Evolutionary conservation across 805 yeast genomes (phyloP), one percentile per base, ranked within the genome.

Genomic region (Candida pini): DNA sequence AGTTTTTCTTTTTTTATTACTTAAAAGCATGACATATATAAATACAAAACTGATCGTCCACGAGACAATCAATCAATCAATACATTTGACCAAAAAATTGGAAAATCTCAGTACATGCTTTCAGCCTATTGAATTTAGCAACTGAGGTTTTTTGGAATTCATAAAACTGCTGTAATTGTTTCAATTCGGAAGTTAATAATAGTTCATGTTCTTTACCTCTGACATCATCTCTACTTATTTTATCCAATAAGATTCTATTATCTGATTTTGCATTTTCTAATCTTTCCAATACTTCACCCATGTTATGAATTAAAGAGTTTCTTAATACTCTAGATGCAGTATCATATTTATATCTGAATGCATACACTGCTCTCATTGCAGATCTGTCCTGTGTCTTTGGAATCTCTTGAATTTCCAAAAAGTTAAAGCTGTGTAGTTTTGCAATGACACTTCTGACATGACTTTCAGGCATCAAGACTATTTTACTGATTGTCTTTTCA

Each of bases 321-420:
- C 53, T 48, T 27, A 74, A 44, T 38, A 60, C 54, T 9, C 53
- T 51, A 35, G 59, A 58, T 8, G 68, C 56, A 14, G 56, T 48
- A 4, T 39, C 39, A 26, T 60, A 62, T 38, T 76, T 77, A 32
- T 47, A 39, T 50, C 87, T 72, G 68, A 87, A 92, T 22, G 89
- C 69, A 54, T 76, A 92, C 19, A 84, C 81, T 1, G 97, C 81
- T 46, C 95, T 77, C 26, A 85, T 78, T 0, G 97, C 95, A 3
- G 95, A 89, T 46, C 97, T 71, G 56, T 92, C 97, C 17, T 78
- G 80, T 7, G 95, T 81, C 49, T 90, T 75, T 9, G 97, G 97
- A 19, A 92, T 82, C 62, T 92, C 98, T 60, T 90, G 97, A 24
- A 89, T 71, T 53, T 90, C 96, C 14, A 89, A 64, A 14, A 84